Base-by-base conservation (phyloP, 176 grass and related monocot species). In the Oryza brachyantha region DNA sequence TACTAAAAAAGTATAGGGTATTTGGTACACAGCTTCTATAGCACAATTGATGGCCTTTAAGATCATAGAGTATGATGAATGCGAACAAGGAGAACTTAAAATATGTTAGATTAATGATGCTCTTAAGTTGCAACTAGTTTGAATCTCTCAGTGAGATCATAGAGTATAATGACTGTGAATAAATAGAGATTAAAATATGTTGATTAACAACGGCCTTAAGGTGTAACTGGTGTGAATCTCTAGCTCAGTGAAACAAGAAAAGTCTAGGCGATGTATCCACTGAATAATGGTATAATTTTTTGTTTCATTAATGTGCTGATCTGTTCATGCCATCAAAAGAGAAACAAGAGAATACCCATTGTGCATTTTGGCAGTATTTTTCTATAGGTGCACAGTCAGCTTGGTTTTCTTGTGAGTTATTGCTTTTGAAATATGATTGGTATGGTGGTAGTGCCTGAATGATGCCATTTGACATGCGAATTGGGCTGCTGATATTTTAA, bases 31-130 rank as follows among this genome's bases (percentile, higher is more conserved):
- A n/a, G n/a, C n/a, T 13, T 65, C 66, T 17, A 67, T 72, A 31
- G 16, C 1, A 55, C 78, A 57, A 64, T 66, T 26, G 19, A 68
- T 84, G 40, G 1, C 28, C 78, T 80, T 68, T 55, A 45, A 52
- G 38, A 70, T 25, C 13, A 17, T 62, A 81, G 37, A 64, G 5
- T 73, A 52, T 32, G n/a, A 38, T 35, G 65, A 62, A 41, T 59
- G 37, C 22, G 11, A 81, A 46, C 19, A 81, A 13, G 19, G 28
- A 41, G 69, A 14, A 41, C 21, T 24, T 21, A 68, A 62, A 61
- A n/a, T n/a, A n/a, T n/a, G n/a, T n/a, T n/a, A n/a, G n/a, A n/a
- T n/a, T n/a, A n/a, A n/a, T n/a, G n/a, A n/a, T n/a, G n/a, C n/a
- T n/a, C n/a, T n/a, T n/a, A n/a, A n/a, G n/a, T n/a, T n/a, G n/a